Conservation (phyloP, 345 rosid genomes). For the Hibiscus tridactylites region DNA sequence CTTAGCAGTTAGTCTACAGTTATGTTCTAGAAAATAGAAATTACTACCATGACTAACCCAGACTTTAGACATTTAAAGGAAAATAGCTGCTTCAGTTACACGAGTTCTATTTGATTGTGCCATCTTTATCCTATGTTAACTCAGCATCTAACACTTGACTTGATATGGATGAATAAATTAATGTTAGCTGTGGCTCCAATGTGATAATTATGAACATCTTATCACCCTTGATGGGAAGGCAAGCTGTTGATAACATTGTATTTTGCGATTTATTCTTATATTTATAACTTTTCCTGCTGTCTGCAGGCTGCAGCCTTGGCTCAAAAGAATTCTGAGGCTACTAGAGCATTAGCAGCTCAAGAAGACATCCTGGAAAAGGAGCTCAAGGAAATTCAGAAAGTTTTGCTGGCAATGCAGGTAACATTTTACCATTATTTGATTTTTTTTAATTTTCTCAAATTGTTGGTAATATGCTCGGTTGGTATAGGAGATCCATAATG, state of each 20-base stretch:
- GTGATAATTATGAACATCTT: background rate
- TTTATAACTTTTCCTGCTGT: background rate
- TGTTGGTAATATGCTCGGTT: background rate
- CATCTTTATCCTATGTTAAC: background rate
- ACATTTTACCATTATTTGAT: background rate
- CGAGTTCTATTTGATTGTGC: background rate
- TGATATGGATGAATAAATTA: background rate
- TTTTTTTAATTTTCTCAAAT: background rate
- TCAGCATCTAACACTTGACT: background rate
- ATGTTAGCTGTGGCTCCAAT: background rate
- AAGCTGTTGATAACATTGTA: background rate
- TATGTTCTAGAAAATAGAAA: background rate
- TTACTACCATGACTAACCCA: background rate
- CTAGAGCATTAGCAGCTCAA: conserved; percentile 71
- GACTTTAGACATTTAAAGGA: no score
- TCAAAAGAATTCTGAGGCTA: conserved; percentile 87
- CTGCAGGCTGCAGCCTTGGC: conserved; percentile 88
- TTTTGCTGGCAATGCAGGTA: conserved; percentile 96
- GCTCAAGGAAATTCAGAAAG: conserved; percentile 86
- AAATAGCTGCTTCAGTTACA: background rate
- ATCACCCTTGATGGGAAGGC: background rate
- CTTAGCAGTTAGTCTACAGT: background rate
- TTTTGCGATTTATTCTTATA: conserved; percentile 1
- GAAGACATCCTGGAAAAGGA: conserved; percentile 84
- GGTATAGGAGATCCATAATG: background rate